A percentile compares a stretch with the other conserved stretches of the same genome.
Evolutionary conservation across 345 rosid species (phyloP).

Genomic region (Gossypium mustelinum): DNA sequence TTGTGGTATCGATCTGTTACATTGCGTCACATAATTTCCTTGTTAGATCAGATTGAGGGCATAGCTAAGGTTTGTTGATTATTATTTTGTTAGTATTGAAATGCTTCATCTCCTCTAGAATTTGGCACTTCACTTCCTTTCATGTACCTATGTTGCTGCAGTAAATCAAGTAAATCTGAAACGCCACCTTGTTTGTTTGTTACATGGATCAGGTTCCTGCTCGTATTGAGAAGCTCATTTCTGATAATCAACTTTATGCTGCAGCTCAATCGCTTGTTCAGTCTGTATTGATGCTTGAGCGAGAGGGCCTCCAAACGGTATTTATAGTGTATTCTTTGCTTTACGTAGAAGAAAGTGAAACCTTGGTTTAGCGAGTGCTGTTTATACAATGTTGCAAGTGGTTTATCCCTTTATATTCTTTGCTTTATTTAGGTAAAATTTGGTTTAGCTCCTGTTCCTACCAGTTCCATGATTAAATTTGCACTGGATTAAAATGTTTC

Average conservation of each 20-base stretch:
- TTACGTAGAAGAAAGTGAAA: neutral
- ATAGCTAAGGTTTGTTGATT: slow-evolving; percentile 77
- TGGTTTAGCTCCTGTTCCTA: slow-evolving; percentile 32
- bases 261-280: slow-evolving; percentile 84
- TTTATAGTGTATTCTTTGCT: neutral
- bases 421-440: neutral
- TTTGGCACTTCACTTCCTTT: slow-evolving; percentile 10
- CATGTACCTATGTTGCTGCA: neutral
- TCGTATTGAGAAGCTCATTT: slow-evolving; percentile 83
- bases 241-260: slow-evolving; percentile 88
- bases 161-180: slow-evolving; percentile 7
- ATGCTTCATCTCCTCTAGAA: slow-evolving; percentile 4
- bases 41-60: slow-evolving; percentile 96
- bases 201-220: slow-evolving; percentile 42
- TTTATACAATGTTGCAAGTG: neutral
- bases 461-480: slow-evolving; percentile 19
- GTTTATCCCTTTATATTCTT: neutral
- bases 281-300: slow-evolving; percentile 87
- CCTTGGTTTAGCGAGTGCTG: neutral
- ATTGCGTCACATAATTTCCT: slow-evolving; percentile 86
- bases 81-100: slow-evolving; percentile 8
- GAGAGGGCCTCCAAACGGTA: slow-evolving; percentile 98
- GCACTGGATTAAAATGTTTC: slow-evolving; percentile 5
- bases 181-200: slow-evolving; percentile 16
- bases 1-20: slow-evolving; percentile 99